Evolutionary conservation across 1,284 basidiomycete species (phyloP).

Genomic region (Melampsora larici-populina): DNA sequence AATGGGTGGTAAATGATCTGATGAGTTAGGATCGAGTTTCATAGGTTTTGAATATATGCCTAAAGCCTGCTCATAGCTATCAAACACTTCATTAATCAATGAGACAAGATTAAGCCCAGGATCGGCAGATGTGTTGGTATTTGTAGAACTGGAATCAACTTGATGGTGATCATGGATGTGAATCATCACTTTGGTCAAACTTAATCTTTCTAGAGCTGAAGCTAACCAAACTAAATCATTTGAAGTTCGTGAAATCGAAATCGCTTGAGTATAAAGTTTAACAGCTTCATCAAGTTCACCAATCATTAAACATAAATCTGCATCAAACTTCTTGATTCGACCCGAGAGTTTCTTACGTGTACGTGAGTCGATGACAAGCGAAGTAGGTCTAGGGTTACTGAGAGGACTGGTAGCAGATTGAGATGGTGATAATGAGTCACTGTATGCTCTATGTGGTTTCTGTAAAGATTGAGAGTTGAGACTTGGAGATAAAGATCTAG

Average conservation of each 20-base stretch:
- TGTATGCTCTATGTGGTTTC: neutral
- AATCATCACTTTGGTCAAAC: constrained; percentile 15
- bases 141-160: neutral
- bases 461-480: neutral
- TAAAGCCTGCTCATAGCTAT: constrained; percentile 20
- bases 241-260: neutral
- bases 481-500: neutral
- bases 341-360: constrained; percentile 21
- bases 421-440: neutral
- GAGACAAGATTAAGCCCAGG: constrained; percentile 21
- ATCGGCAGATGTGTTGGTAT: constrained; percentile 10
- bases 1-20: constrained; percentile 20
- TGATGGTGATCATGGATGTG: neutral
- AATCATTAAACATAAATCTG: constrained; percentile 27
- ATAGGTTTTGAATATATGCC: constrained; percentile 30
- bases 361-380: constrained; percentile 16
- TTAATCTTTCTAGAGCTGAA: constrained; percentile 26
- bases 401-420: neutral
- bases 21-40: constrained; percentile 1
- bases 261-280: constrained; percentile 26
- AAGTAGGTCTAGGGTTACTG: neutral
- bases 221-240: constrained; percentile 34
- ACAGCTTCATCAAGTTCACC: constrained; percentile 16
- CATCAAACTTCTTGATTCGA: constrained; percentile 32
- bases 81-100: constrained; percentile 29